phyloP scores from a whole-genome alignment of 2,329 filamentous ascomycete genomes.

The Fusarium protoensiforme region DNA sequence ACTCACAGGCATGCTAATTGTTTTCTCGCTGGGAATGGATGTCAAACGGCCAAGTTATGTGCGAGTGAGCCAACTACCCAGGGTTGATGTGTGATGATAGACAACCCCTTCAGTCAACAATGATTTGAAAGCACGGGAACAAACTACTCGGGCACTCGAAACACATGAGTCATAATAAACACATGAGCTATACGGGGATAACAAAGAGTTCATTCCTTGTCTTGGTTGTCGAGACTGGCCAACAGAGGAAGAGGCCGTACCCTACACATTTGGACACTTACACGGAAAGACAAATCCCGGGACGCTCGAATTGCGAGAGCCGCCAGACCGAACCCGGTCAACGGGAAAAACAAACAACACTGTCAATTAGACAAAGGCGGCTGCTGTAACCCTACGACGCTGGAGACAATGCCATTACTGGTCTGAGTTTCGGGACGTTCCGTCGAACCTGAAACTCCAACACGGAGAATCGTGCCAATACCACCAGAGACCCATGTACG shows the following conservation, averaged over 20 bases:
- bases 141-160: neutral
- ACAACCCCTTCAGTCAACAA: neutral
- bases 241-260: neutral
- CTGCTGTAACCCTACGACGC: neutral
- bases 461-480: constrained; percentile 14
- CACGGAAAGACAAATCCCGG: neutral
- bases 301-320: neutral
- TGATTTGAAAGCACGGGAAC: neutral
- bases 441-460: constrained; percentile 40
- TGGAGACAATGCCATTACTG: neutral
- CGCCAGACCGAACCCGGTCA: neutral
- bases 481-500: constrained; percentile 21
- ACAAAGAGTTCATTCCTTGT: neutral
- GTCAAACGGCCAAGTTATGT: neutral
- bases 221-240: neutral
- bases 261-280: neutral
- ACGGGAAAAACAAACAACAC: neutral
- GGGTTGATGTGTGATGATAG: neutral
- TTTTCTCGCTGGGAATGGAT: neutral
- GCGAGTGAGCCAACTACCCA: neutral
- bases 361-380: neutral
- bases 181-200: neutral
- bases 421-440: constrained; percentile 24
- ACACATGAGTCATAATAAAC: neutral
- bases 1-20: neutral